Evolutionary conservation across 371 early-diverging fungal species (phyloP), one percentile per base, ranked within the genome.

Genomic region (Conidiobolus incongruus): DNA sequence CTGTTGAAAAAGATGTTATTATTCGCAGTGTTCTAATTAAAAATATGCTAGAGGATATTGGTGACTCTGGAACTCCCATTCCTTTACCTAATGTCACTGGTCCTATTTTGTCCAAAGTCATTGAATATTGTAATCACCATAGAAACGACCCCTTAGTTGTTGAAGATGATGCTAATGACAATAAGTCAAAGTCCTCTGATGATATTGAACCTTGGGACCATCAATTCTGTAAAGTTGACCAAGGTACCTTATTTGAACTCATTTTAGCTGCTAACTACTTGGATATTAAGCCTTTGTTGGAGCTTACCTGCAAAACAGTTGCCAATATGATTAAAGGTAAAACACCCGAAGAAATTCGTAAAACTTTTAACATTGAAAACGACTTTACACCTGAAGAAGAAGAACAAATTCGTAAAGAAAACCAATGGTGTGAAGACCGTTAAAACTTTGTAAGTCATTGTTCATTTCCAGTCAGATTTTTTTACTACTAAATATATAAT

Each of bases 371-470:
- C 53, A 76, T 88, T 53, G 61, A 62, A 35, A 85, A 77, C 56
- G 87, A 90, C 56, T 86, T 88, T 63, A 74, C 81, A 1, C 76
- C 82, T 0, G 84, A 81, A 55, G 85, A 89, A 51, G 85, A 86
- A 53, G 75, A 72, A 49, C 58, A 60, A 53, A 62, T 61, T 11
- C 47, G 55, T 7, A 50, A 65, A 50, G 77, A 77, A 52, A 77
- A 79, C 59, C 77, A 46, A 19, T 53, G 53, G 53, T 51, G 51
- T 34, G 53, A 53, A 34, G 53, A 49, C 17, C 41, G 49, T 36
- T 49, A 44, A 47, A 29, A 26, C 26, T 26, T n/a, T n/a, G n/a
- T n/a, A n/a, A n/a, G n/a, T n/a, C n/a, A n/a, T n/a, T n/a, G n/a
- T n/a, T n/a, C n/a, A n/a, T n/a, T n/a, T n/a, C n/a, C n/a, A n/a